Percentiles rank a stretch among this genome's conserved stretches.
phyloP scores from a whole-genome alignment of 169 alveolate species.

The Cryptosporidium andersoni region DNA sequence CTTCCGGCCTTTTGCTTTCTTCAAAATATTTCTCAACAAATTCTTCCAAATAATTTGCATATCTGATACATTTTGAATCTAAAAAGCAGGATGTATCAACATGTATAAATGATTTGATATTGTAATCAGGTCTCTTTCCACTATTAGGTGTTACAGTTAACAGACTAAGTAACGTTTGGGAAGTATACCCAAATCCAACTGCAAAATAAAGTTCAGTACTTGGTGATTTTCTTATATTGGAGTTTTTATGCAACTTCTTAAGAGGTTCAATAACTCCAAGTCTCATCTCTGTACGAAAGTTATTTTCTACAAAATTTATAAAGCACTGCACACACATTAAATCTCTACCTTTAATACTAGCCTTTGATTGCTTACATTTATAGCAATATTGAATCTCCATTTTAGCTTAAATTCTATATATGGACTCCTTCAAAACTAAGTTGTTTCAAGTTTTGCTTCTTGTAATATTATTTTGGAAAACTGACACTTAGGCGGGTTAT shows the following conservation, averaged over 20 bases:
- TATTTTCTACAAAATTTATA: conserved; percentile 17
- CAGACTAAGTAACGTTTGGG: conserved; percentile 39
- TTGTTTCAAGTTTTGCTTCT: too few relatives aligned
- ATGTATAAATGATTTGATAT: conserved; percentile 31
- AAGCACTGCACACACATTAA: conserved; percentile 28
- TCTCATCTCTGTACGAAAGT: conserved; percentile 43
- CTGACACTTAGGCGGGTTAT: too few relatives aligned
- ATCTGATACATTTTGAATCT: conserved; percentile 6
- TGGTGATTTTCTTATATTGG: neutral
- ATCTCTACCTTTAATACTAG: conserved; percentile 14
- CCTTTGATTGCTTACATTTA: conserved; percentile 27
- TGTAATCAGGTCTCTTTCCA: conserved; percentile 46
- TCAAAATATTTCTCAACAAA: neutral
- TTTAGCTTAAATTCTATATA: neutral
- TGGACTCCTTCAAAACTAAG: too few relatives aligned
- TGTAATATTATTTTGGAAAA: too few relatives aligned
- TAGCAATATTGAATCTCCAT: conserved; percentile 28
- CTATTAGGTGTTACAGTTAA: conserved; percentile 24
- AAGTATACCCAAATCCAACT: conserved; percentile 46
- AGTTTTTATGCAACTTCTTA: neutral
- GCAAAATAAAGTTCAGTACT: conserved; percentile 38
- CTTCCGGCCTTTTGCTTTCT: neutral
- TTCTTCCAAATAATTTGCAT: neutral
- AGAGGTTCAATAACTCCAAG: conserved; percentile 38
- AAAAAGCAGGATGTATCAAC: conserved; percentile 54